phyloP scores from a whole-genome alignment of 2,329 filamentous ascomycete species.

The Monilinia fructigena region DNA sequence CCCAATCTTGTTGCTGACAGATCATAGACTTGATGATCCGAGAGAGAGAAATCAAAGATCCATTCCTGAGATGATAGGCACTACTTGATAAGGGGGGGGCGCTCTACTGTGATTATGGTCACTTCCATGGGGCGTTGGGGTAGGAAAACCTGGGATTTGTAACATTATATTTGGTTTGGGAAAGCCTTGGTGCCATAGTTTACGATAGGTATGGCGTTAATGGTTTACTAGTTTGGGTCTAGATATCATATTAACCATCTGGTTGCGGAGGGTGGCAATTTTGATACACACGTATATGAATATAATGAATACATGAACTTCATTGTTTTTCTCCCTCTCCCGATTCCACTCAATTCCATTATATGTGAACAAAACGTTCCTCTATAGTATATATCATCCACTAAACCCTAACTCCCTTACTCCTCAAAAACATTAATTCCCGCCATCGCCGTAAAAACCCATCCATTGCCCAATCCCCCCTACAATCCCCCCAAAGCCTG shows the following conservation, averaged over 20 bases:
- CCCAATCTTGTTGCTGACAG: conserved; percentile 16
- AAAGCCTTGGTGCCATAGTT: neutral
- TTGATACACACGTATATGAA: neutral
- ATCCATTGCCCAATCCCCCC: conserved; percentile 71
- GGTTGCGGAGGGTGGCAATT: neutral
- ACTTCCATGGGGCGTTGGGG: neutral
- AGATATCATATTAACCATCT: conserved; percentile 2
- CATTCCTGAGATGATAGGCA: conserved; percentile 34
- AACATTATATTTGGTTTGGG: neutral
- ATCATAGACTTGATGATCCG: conserved; percentile 9
- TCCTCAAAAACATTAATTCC: conserved; percentile 78
- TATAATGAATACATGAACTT: conserved; percentile 17
- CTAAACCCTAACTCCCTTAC: conserved; percentile 75
- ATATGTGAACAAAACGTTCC: neutral
- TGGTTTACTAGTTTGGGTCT: conserved; percentile 1
- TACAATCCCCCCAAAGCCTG: conserved; percentile 61
- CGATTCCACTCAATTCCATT: neutral
- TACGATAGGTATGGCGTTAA: conserved; percentile 10
- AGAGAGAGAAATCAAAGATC: conserved; percentile 35
- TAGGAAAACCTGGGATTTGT: neutral
- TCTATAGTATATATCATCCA: conserved; percentile 19
- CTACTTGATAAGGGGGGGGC: neutral
- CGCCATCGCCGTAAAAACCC: conserved; percentile 78
- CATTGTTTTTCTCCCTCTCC: neutral
- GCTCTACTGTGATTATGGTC: neutral